Evolutionary conservation across 306 rosid species (phyloP).

Genomic region (Psophocarpus tetragonolobus): DNA sequence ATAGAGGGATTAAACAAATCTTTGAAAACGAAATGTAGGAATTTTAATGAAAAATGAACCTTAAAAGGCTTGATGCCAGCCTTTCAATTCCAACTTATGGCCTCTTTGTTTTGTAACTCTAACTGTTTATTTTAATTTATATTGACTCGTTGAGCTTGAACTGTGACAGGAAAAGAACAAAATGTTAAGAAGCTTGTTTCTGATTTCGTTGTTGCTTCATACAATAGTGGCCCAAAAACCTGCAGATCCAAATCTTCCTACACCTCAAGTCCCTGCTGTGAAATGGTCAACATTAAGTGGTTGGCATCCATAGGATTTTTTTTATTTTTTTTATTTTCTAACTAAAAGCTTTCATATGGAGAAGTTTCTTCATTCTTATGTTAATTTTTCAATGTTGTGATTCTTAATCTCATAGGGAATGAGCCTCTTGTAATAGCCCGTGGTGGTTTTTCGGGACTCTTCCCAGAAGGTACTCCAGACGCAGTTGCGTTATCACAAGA

Average conservation of each 20-base stretch:
- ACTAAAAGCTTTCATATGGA: neutral
- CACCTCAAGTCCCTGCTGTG: slow-evolving; percentile 3
- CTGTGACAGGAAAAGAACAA: slow-evolving; percentile 48
- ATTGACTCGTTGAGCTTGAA: neutral
- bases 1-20: neutral
- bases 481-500: slow-evolving; percentile 41
- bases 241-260: neutral
- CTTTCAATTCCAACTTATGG: neutral
- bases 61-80: neutral
- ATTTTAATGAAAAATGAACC: slow-evolving; percentile 18
- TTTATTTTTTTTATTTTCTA: neutral
- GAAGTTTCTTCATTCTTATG: neutral
- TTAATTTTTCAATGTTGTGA: neutral
- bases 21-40: neutral
- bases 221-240: slow-evolving; percentile 46
- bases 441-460: slow-evolving; percentile 80
- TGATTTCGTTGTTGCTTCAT: slow-evolving; percentile 56
- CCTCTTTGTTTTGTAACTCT: neutral
- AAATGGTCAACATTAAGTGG: slow-evolving; percentile 87
- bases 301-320: slow-evolving; percentile 40
- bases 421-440: slow-evolving; percentile 69
- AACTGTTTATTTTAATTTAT: slow-evolving; percentile 7
- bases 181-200: slow-evolving; percentile 60
- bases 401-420: slow-evolving; percentile 51
- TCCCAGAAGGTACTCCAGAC: slow-evolving; percentile 61